Evolutionary conservation across 352 stramenopile species (phyloP).

Genomic region (Globisporangium yorkense): DNA sequence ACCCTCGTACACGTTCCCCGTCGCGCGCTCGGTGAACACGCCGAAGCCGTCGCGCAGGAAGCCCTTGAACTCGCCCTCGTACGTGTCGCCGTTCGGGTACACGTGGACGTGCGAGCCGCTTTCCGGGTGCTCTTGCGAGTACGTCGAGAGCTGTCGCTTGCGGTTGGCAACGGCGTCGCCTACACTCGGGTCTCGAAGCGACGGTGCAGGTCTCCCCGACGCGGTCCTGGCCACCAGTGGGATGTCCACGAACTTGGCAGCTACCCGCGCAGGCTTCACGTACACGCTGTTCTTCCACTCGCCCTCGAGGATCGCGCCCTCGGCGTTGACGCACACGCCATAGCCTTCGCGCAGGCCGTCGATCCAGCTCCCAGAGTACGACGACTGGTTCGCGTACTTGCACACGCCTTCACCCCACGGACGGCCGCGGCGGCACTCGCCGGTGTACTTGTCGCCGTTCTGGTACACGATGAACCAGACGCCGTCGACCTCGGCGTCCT

Average conservation of each 20-base stretch:
- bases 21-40: conserved; percentile 52
- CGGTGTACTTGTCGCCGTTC: conserved; percentile 78
- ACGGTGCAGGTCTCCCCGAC: conserved; percentile 1
- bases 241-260: conserved; percentile 60
- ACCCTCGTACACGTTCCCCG: conserved; percentile 67
- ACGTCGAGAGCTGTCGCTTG: conserved; percentile 7
- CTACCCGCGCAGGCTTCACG: conserved; percentile 31
- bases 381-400: conserved; percentile 87
- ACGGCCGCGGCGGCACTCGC: conserved; percentile 43
- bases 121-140: conserved; percentile 19
- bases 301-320: conserved; percentile 62
- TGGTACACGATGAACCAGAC: conserved; percentile 65
- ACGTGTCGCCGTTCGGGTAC: conserved; percentile 66
- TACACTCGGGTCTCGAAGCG: conserved; percentile 3
- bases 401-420: conserved; percentile 81
- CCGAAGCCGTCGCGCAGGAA: conserved; percentile 45
- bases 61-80: conserved; percentile 60
- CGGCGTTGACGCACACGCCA: conserved; percentile 54
- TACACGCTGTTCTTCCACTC: conserved; percentile 72
- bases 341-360: conserved; percentile 75
- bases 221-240: conserved; percentile 21
- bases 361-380: conserved; percentile 85
- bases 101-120: conserved; percentile 30
- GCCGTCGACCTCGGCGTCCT: conserved; percentile 47
- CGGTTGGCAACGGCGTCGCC: neutral